A percentile compares a stretch with the other conserved stretches of the same genome.
Conservation (phyloP, 78 protist species). For the Dictyostelium citrinum region DNA sequence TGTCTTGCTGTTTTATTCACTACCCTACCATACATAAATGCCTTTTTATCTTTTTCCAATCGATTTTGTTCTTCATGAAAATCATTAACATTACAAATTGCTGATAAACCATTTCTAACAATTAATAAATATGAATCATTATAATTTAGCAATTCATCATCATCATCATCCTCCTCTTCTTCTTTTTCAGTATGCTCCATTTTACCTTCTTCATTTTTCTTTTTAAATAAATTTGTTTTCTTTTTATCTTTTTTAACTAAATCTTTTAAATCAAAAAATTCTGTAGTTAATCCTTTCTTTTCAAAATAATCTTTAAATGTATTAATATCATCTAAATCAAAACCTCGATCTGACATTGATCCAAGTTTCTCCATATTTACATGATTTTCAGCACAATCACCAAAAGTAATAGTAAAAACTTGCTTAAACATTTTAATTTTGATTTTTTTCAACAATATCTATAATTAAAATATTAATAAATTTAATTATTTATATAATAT, state of each 20-base stretch:
- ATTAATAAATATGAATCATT: slow-evolving; percentile 15
- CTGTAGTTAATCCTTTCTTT: slow-evolving; percentile 10
- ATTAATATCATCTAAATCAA: neutral
- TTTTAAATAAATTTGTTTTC: neutral
- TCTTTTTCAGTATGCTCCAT: neutral
- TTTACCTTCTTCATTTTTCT: neutral
- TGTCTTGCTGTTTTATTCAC: slow-evolving; percentile 15
- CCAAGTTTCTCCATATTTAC: slow-evolving; percentile 6
- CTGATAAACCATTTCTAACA: slow-evolving; percentile 12
- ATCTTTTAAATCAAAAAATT: neutral
- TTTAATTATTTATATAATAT: too few species aligned
- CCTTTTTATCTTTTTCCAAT: slow-evolving; percentile 13
- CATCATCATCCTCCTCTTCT: neutral
- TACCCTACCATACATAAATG: slow-evolving; percentile 24
- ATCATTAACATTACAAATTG: neutral
- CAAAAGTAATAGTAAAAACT: slow-evolving; percentile 7
- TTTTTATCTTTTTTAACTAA: neutral
- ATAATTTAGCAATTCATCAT: neutral
- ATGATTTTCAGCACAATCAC: neutral
- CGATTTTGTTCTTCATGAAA: slow-evolving; percentile 2
- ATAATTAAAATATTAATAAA: too few species aligned
- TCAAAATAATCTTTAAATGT: neutral
- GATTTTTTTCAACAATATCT: too few species aligned
- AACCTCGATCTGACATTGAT: neutral
- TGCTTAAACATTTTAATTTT: neutral